phyloP scores from a whole-genome alignment of 345 rosid genomes.

The Trapa incisa region DNA sequence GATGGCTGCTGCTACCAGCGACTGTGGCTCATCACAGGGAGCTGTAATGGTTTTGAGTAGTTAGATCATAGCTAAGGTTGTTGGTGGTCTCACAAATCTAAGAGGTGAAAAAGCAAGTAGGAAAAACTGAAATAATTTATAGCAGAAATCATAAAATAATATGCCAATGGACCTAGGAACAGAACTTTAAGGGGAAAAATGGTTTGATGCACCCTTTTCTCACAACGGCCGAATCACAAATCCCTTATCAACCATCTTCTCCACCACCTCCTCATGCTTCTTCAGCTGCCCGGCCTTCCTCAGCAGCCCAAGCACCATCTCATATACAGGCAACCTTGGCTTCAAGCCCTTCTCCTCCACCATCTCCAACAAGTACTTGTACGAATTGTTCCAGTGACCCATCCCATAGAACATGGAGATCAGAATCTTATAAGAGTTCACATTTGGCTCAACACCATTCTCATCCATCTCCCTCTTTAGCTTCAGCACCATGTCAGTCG shows the following conservation, averaged over 20 bases:
- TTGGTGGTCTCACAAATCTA: no score
- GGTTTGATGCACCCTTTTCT: neutral
- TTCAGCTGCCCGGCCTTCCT: constrained; percentile 68
- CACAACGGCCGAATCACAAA: constrained; percentile 43
- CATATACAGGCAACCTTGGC: constrained; percentile 52
- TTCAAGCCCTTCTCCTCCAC: constrained; percentile 66
- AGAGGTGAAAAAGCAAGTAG: no score
- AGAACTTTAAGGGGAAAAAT: no score
- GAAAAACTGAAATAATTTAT: no score
- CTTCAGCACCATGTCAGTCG: constrained; percentile 85
- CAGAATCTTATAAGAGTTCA: constrained; percentile 68
- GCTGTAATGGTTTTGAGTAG: no score
- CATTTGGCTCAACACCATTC: constrained; percentile 66
- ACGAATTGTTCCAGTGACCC: constrained; percentile 97
- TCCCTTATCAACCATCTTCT: constrained; percentile 67
- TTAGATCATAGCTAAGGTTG: no score
- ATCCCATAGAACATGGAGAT: constrained; percentile 77
- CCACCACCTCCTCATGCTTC: constrained; percentile 93
- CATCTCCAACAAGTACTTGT: constrained; percentile 72
- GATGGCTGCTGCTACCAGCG: no score
- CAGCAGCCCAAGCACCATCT: constrained; percentile 62
- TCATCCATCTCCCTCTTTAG: constrained; percentile 89
- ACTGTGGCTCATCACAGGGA: no score
- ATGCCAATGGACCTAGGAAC: no score
- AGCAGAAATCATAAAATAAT: no score